These are phyloP conservation scores for Colletotrichum theobromicola DNA, from an alignment of 2,329 filamentous ascomycete species.

Conservation along the genomic window DNA sequence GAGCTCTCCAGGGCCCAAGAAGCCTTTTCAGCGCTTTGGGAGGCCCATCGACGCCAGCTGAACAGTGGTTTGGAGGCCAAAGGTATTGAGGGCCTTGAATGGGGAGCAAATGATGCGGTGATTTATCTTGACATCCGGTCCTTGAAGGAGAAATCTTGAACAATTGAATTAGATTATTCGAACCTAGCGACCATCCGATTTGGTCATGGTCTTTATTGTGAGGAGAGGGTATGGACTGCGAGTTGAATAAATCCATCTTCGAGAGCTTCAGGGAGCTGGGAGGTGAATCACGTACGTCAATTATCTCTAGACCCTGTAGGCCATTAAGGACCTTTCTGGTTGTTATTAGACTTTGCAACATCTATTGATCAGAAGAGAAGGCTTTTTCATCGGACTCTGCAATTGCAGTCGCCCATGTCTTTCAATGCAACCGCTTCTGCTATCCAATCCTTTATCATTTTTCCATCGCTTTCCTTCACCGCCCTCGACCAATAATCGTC, in stretches of 20 bases:
- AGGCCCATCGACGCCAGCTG: neutral
- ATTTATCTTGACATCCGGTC: neutral
- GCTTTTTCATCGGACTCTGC: neutral
- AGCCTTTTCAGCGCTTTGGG: neutral
- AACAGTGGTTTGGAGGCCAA: neutral
- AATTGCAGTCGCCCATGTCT: neutral
- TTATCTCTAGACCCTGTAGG: too few species aligned
- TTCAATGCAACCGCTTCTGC: too few species aligned
- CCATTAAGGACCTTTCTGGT: neutral
- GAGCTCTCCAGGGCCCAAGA: neutral
- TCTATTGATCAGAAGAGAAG: neutral
- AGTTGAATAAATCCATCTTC: too few species aligned
- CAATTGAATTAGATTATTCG: neutral
- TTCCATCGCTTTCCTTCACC: too few species aligned
- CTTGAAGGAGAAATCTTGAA: neutral
- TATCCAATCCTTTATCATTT: too few species aligned
- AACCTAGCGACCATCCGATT: neutral
- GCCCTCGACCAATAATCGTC: too few species aligned
- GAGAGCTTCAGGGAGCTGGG: too few species aligned
- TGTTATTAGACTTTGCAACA: neutral
- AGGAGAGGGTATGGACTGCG: too few species aligned
- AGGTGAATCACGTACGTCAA: too few species aligned
- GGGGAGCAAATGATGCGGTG: neutral
- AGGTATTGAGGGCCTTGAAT: neutral
- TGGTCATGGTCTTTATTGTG: neutral